These are phyloP conservation scores for Marasmius tenuissimus DNA, from an alignment of 1,284 basidiomycete genomes.

Conservation along the genomic window DNA sequence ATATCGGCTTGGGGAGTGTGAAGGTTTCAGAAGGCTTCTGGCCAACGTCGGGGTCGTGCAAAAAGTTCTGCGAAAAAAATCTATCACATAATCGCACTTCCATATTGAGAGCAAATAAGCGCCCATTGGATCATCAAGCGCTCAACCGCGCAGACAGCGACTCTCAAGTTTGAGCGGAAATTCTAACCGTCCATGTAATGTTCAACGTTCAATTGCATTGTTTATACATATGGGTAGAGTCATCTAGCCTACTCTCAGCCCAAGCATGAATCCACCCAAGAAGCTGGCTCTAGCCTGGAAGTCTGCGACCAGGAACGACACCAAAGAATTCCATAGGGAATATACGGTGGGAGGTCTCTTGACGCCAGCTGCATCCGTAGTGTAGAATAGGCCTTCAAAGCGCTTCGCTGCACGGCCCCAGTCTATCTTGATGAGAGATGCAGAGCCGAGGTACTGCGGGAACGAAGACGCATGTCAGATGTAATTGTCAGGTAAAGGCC, in stretches of 20 bases:
- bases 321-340: constrained; percentile 70
- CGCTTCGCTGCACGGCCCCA: constrained; percentile 62
- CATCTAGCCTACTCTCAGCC: constrained; percentile 60
- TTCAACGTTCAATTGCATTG: no score
- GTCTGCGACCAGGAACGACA: constrained; percentile 89
- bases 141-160: no score
- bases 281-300: constrained; percentile 87
- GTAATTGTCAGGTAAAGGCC: neutral
- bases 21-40: neutral
- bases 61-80: neutral
- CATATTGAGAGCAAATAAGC: neutral
- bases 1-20: constrained; percentile 38
- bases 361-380: constrained; percentile 52
- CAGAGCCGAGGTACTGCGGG: constrained; percentile 72
- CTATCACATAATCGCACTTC: neutral
- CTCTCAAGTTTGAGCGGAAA: neutral
- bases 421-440: constrained; percentile 75
- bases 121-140: no score
- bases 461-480: neutral
- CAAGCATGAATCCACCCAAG: constrained; percentile 68
- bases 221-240: no score
- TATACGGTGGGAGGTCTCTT: constrained; percentile 59
- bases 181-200: no score
- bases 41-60: neutral
- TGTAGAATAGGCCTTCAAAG: constrained; percentile 78